These are phyloP conservation scores for Aspergillus persii DNA, from an alignment of 2,329 filamentous ascomycete genomes.

Conservation along the genomic window DNA sequence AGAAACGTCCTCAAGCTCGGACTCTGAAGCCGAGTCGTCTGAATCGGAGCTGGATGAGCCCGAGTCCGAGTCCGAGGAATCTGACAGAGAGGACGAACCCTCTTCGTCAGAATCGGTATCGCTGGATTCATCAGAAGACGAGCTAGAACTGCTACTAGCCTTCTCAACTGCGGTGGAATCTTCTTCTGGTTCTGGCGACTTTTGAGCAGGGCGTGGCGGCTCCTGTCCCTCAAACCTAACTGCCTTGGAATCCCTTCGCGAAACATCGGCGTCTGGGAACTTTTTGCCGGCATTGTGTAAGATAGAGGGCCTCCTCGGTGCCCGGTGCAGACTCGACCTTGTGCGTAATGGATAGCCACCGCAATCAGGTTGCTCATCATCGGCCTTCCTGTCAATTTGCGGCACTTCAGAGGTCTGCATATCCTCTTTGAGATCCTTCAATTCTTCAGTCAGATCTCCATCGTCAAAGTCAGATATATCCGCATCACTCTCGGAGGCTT, in stretches of 20 bases:
- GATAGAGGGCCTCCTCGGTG: slow-evolving; percentile 10
- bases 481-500: slow-evolving; percentile 30
- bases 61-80: slow-evolving; percentile 38
- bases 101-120: slow-evolving; percentile 15
- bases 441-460: slow-evolving; percentile 44
- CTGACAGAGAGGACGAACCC: slow-evolving; percentile 21
- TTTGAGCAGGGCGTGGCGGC: slow-evolving; percentile 8
- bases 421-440: slow-evolving; percentile 46
- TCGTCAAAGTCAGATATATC: slow-evolving; percentile 31
- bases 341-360: slow-evolving; percentile 13
- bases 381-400: slow-evolving; percentile 17
- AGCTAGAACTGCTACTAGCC: slow-evolving; percentile 12
- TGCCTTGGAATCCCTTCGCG: slow-evolving; percentile 30
- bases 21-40: slow-evolving; percentile 35
- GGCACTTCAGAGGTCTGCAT: slow-evolving; percentile 31
- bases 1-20: slow-evolving; percentile 26
- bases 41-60: slow-evolving; percentile 23
- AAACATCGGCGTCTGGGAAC: slow-evolving; percentile 19
- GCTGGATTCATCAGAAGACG: slow-evolving; percentile 31
- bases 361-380: slow-evolving; percentile 9
- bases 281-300: slow-evolving; percentile 14
- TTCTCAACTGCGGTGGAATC: neutral
- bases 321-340: slow-evolving; percentile 5
- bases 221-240: slow-evolving; percentile 32
- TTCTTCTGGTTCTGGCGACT: slow-evolving; percentile 8